Evolutionary conservation across 2,329 filamentous ascomycete species (phyloP), one percentile per base, ranked within the genome.

Genomic region (Hypoxylon sp.): DNA sequence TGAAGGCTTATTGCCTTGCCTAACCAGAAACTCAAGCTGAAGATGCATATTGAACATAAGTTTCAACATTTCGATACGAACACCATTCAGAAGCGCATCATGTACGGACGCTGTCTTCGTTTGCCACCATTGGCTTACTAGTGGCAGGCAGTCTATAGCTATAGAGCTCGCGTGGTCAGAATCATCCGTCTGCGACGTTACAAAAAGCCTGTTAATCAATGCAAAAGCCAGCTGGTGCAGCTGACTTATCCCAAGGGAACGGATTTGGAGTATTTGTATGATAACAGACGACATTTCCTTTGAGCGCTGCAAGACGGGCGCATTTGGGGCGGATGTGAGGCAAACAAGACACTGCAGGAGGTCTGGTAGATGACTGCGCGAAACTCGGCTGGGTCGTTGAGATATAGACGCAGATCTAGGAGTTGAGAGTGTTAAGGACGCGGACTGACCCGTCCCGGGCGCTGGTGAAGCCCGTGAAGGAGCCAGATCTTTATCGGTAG

Each of bases 61-160:
- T 72, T 90, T 90, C 35, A 97, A 83, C 78, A 97, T 91, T 78
- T 94, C 93, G 70, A 95, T 92, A 72, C 91, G 90, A 54, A 96
- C 79, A 1, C 84, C 84, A 68, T 86, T 88, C 70, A 88, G 85
- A 74, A 88, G 85, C 73, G 88, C 86, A 70, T 81, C 78, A 24
- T 89, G 85, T 72, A 89, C 85, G 13, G 87, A 85, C 26, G 86
- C 80, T 50, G 88, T 87, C 72, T 92, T 92, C n/a, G 87, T 86
- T 70, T 90, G 85, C 94, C 95, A 99, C 81, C 94, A 89, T 54
- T 88, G 86, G 61, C 87, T 88, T 70, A 97, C 88, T 48, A 94
- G 79, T 1, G 93, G 91, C 24, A 97, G 76, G 6, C 94, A 78
- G 5, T 87, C 84, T 60, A 84, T 81, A 14, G 91, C 85, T 39